Percentiles rank a stretch among this genome's conserved stretches.
Evolutionary conservation across 2,329 filamentous ascomycete species (phyloP).

Genomic region (Pseudogymnoascus sp.): DNA sequence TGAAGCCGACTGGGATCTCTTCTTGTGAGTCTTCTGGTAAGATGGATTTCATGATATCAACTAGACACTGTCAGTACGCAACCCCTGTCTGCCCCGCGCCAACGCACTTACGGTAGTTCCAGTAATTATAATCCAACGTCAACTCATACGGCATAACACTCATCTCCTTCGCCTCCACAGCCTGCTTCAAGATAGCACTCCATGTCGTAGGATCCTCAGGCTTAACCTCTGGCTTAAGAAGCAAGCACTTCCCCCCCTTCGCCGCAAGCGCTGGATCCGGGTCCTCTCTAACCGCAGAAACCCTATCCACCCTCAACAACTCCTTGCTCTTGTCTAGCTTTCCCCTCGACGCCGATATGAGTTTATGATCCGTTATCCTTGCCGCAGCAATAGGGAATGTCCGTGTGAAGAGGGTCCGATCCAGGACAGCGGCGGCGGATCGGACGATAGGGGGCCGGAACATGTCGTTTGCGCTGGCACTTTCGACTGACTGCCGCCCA

Average conservation of each 20-base stretch:
- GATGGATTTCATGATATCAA: slow-evolving; percentile 76
- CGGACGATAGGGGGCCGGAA: slow-evolving; percentile 78
- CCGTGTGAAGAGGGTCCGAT: slow-evolving; percentile 76
- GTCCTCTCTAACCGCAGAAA: slow-evolving; percentile 57
- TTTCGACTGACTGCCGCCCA: background rate
- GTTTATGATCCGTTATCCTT: slow-evolving; percentile 64
- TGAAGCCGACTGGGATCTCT: slow-evolving; percentile 81
- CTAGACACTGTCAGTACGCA: slow-evolving; percentile 35
- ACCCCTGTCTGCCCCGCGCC: slow-evolving; percentile 10
- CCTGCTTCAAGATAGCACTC: slow-evolving; percentile 62
- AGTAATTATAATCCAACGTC: slow-evolving; percentile 74
- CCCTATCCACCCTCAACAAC: slow-evolving; percentile 55
- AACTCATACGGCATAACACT: slow-evolving; percentile 70
- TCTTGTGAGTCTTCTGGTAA: slow-evolving; percentile 73
- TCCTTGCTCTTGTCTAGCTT: slow-evolving; percentile 60
- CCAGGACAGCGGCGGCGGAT: slow-evolving; percentile 66
- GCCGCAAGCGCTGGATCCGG: slow-evolving; percentile 49
- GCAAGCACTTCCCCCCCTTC: slow-evolving; percentile 54
- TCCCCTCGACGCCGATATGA: slow-evolving; percentile 66
- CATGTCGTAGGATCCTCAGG: slow-evolving; percentile 62
- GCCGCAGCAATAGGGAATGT: slow-evolving; percentile 72
- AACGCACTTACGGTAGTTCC: slow-evolving; percentile 64
- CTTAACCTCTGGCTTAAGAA: slow-evolving; percentile 52
- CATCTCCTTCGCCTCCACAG: slow-evolving; percentile 62
- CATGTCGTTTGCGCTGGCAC: slow-evolving; percentile 23